Base-by-base conservation (phyloP, 1,139 yeast species). In the Saccharomyces pastorianus region DNA sequence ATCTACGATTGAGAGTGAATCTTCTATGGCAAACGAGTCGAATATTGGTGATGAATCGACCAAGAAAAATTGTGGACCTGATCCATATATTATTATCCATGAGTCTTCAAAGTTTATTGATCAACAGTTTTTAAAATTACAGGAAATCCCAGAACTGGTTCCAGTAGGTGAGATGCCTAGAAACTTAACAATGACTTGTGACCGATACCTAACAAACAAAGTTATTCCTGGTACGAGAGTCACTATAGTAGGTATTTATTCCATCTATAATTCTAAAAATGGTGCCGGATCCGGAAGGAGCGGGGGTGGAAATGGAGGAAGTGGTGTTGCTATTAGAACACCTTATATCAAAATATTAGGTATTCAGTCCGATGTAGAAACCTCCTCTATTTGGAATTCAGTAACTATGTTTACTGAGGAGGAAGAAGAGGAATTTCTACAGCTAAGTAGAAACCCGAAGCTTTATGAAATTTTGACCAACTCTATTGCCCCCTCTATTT, bases 121-220 rank as follows among this genome's bases (percentile, higher is more conserved):
- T 71, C 98, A 95, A 69, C 99, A 95, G 71, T 84, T 87, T 27
- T 78, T 95, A 65, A 95, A 95, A 69, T 77, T 95, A 53, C 99
- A 93, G 70, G 99, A 93, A 68, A 80, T 95, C 14, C 98, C 99
- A 13, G 99, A 93, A 69, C 87, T 88, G 85, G 98, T 93, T 0
- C 99, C 99, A 1, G 96, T 93, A 23, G 99, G 99, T 59, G 99
- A 93, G 74, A 86, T 93, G 91, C 99, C 99, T 13, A 82, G 99
- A 63, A 96, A 93, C 65, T 86, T 95, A 51, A 71, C 89, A 58
- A 76, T 95, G 61, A 88, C 95, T 51, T 88, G 91, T 23, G 99
- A 95, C 68, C 80, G 99, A 60, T 88, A 88, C 61, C 76, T 93
- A 69, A 86, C 97, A 27, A 93, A 93, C 73, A 83, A 81, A 60